phyloP scores from a whole-genome alignment of 495 filamentous ascomycete species.

The Geoglossum glabrum region DNA sequence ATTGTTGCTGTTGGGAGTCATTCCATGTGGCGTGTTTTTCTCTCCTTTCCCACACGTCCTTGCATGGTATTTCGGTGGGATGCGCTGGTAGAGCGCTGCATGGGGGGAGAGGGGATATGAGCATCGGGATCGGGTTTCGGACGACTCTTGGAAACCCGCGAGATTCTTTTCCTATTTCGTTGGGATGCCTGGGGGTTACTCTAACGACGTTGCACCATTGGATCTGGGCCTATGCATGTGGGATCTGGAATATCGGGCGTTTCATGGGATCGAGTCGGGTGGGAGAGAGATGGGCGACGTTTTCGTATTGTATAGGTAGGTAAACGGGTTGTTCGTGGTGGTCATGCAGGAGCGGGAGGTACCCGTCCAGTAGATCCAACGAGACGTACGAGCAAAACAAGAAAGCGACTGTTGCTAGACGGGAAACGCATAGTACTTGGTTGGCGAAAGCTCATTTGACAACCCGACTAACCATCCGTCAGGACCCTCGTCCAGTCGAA shows the following conservation, averaged over 20 bases:
- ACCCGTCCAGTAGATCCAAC: neutral
- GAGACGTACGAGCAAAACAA: neutral
- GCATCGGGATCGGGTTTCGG: neutral
- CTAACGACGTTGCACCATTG: neutral
- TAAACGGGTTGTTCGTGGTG: neutral
- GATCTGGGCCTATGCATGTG: neutral
- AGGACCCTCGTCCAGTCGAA: constrained; percentile 92
- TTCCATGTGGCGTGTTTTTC: neutral
- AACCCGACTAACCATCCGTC: constrained; percentile 27
- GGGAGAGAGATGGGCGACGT: neutral
- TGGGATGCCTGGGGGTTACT: neutral
- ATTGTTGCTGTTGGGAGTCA: no score
- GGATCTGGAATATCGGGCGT: neutral
- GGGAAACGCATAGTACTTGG: neutral
- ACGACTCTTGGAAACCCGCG: neutral
- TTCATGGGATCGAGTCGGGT: neutral
- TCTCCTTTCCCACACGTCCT: neutral
- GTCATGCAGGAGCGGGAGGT: neutral
- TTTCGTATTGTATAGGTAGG: neutral
- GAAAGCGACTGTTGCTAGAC: neutral
- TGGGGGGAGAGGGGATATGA: neutral
- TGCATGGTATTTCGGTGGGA: neutral
- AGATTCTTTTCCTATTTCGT: neutral
- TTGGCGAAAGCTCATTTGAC: neutral
- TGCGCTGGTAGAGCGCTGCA: neutral